Percentiles rank a stretch among this genome's conserved stretches.
Evolutionary conservation across 208 protist genomes (phyloP).

Genomic region (Borovskyia barvae): DNA sequence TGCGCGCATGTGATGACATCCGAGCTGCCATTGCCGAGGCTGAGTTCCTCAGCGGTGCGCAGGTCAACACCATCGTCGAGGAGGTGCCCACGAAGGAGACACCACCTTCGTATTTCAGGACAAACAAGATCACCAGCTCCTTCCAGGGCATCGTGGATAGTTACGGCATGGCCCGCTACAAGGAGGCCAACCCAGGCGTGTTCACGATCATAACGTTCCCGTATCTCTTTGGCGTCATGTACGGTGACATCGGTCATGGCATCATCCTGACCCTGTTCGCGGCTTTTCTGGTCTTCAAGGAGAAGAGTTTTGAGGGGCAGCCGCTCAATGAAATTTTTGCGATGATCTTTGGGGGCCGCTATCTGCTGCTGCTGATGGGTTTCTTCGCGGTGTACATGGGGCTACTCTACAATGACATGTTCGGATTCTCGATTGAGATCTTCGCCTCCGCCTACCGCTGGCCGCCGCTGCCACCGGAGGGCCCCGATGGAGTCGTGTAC

Average conservation of each 20-base stretch:
- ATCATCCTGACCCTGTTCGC: constrained; percentile 86
- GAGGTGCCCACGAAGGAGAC: constrained; percentile 82
- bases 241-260: constrained; percentile 99
- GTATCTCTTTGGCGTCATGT: constrained; percentile 99
- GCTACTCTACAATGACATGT: constrained; percentile 97
- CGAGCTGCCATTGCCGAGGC: constrained; percentile 66
- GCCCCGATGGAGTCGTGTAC: constrained; percentile 75
- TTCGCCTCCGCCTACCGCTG: constrained; percentile 82
- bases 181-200: constrained; percentile 93
- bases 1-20: constrained; percentile 75
- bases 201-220: constrained; percentile 99
- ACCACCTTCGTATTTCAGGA: constrained; percentile 97
- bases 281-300: constrained; percentile 74
- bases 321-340: constrained; percentile 88
- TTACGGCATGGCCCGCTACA: constrained; percentile 95
- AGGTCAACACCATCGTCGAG: constrained; percentile 93
- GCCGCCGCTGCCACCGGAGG: constrained; percentile 29
- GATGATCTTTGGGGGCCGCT: constrained; percentile 88
- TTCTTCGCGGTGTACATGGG: constrained; percentile 97
- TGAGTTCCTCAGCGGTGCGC: constrained; percentile 73
- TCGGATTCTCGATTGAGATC: constrained; percentile 85
- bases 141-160: constrained; percentile 98
- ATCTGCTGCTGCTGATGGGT: constrained; percentile 96
- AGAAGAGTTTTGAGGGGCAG: constrained; percentile 88
- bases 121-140: constrained; percentile 95